phyloP scores from a whole-genome alignment of 169 alveolate species.

The Theileria annulata region DNA sequence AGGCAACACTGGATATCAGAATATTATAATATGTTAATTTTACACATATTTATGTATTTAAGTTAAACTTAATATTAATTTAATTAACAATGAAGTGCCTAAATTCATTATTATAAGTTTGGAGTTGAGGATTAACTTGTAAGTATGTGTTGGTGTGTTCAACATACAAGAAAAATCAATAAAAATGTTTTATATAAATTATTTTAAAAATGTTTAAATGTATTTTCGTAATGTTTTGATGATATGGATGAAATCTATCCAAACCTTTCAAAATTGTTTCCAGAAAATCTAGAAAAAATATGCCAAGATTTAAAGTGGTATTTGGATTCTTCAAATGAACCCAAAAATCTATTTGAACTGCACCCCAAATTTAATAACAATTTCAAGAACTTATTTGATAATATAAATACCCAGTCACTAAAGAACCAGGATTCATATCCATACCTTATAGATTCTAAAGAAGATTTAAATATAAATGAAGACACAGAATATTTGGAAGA shows the following conservation, averaged over 20 bases:
- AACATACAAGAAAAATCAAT: neutral
- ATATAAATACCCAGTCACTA: neutral
- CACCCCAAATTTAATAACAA: conserved; percentile 35
- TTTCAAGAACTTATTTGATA: conserved; percentile 15
- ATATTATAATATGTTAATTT: conserved; percentile 10
- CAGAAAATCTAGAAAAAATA: conserved; percentile 18
- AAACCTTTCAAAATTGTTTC: conserved; percentile 20
- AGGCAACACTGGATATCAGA: conserved; percentile 44
- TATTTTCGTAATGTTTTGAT: neutral
- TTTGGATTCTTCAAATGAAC: conserved; percentile 36
- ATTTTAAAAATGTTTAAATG: neutral
- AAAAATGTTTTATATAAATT: neutral
- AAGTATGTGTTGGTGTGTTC: neutral
- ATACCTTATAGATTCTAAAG: neutral
- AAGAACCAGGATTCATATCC: neutral
- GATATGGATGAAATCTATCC: conserved; percentile 15
- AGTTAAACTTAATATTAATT: neutral
- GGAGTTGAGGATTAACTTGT: neutral
- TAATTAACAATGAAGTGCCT: neutral
- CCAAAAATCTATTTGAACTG: conserved; percentile 21
- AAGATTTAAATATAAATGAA: neutral
- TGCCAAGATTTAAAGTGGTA: conserved; percentile 43
- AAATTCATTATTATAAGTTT: neutral
- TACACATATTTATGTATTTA: neutral
- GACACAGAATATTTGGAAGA: neutral